Conservation (phyloP, 2,329 filamentous ascomycete species). For the Cladorrhinum sp. region DNA sequence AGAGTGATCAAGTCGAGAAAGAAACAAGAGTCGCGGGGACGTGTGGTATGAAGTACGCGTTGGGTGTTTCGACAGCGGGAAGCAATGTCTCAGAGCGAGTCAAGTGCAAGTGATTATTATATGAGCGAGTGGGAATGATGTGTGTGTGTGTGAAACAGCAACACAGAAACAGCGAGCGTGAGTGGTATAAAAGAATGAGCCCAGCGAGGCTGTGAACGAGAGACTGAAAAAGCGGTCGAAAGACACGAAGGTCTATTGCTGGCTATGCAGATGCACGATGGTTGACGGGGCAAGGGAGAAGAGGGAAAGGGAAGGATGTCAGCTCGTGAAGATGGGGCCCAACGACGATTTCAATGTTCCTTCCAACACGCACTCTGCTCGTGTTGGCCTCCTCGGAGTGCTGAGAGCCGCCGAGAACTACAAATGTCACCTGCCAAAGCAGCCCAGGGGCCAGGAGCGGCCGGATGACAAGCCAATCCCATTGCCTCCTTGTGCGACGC, state of each 20-base stretch:
- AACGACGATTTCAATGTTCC: conserved; percentile 17
- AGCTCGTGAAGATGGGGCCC: conserved; percentile 10
- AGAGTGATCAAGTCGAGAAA: conserved; percentile 4
- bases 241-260: conserved; percentile 15
- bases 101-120: neutral
- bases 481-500: neutral
- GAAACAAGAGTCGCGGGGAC: neutral
- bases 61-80: neutral
- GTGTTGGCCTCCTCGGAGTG: conserved; percentile 6
- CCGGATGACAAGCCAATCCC: conserved; percentile 14
- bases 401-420: conserved; percentile 5
- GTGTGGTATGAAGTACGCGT: neutral
- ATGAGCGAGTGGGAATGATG: neutral
- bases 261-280: neutral
- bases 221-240: conserved; percentile 21
- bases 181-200: conserved; percentile 5
- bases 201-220: conserved; percentile 16
- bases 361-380: neutral
- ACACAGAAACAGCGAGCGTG: conserved; percentile 2
- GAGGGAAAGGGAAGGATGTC: neutral
- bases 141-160: neutral
- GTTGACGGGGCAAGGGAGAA: conserved; percentile 1
- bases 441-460: conserved; percentile 16
- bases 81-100: neutral
- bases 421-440: conserved; percentile 21